Evolutionary conservation across 345 rosid species (phyloP), one percentile per base, ranked within the genome.

Genomic region (Draba incana): DNA sequence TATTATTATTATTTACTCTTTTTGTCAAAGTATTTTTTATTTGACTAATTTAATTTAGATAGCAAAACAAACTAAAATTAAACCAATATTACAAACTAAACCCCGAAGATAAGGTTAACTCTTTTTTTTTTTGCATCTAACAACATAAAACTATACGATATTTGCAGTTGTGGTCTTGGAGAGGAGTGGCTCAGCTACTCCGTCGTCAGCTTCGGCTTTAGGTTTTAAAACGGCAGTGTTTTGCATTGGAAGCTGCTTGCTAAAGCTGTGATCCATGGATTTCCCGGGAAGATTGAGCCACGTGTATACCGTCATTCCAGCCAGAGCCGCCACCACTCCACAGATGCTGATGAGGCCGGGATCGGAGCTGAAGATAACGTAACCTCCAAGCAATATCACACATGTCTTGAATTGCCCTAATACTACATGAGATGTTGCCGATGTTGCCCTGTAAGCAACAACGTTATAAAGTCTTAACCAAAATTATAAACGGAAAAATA

Each of bases 381-480:
- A 86, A n/a, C 96, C 97, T 39, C 96, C 98, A 5, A 94, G 84
- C 41, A 89, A 75, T 6, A 94, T 82, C 48, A 91, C 88, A 66
- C 99, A 94, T 0, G 96, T 91, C 69, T 94, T 94, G 66, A 94
- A 94, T 75, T 94, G 99, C 66, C 99, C 99, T 61, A 91, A 57
- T 5, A 94, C 95, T 41, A 91, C 98, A 64, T 91, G 99, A 57
- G 96, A 85, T 12, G 92, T 94, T 35, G 99, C 99, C 2, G 98
- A 89, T 4, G 98, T 94, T 44, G 99, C 99, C 55, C 99, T 91
- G 81, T 79, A 46, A 13, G 13, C 11, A 38, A 58, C 38, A 53
- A 33, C 49, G 20, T 20, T 20, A 20, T 20, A 20, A 20, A 46
- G 23, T 20, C 6, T 60, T 23, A 11, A 57, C 46, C 15, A 16